phyloP scores from a whole-genome alignment of 768 basidiomycete species.

The Hirschioporus abietinus region DNA sequence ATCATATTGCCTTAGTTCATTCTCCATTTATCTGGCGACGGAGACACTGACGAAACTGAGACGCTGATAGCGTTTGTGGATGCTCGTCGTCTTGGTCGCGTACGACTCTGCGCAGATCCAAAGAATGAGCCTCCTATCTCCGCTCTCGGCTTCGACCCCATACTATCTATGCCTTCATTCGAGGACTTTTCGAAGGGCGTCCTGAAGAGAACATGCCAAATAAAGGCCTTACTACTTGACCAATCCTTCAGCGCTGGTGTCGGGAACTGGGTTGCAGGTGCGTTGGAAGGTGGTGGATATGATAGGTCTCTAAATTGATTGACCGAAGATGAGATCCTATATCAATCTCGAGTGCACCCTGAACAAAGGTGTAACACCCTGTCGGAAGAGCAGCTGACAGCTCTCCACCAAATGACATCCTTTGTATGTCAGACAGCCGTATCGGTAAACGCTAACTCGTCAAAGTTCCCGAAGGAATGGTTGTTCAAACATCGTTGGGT shows the following conservation, averaged over 20 bases:
- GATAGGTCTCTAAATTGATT: conserved; percentile 6
- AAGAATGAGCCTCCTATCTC: conserved; percentile 64
- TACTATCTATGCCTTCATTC: conserved; percentile 58
- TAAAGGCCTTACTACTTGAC: conserved; percentile 73
- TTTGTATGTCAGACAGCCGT: conserved; percentile 59
- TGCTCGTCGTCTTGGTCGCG: conserved; percentile 63
- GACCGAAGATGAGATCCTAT: conserved; percentile 59
- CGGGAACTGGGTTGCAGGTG: conserved; percentile 80
- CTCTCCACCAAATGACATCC: conserved; percentile 46
- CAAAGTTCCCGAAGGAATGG: conserved; percentile 64
- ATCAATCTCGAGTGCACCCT: conserved; percentile 69
- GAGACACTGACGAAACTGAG: conserved; percentile 23
- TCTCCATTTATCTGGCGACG: conserved; percentile 45
- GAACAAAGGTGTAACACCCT: conserved; percentile 59
- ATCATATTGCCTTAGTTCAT: conserved; percentile 45
- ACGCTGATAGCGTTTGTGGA: conserved; percentile 66
- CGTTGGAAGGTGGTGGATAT: conserved; percentile 13
- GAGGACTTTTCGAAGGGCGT: conserved; percentile 45
- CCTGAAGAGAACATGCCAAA: conserved; percentile 52
- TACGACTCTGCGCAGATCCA: conserved; percentile 57
- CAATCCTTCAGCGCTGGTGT: conserved; percentile 79
- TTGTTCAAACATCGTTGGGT: conserved; percentile 70
- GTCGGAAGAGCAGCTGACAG: conserved; percentile 39
- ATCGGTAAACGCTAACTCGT: conserved; percentile 62
- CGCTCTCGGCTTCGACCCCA: conserved; percentile 71